Base-by-base conservation (phyloP, 192 early-diverging fungal genomes). In the Dispira simplex region DNA sequence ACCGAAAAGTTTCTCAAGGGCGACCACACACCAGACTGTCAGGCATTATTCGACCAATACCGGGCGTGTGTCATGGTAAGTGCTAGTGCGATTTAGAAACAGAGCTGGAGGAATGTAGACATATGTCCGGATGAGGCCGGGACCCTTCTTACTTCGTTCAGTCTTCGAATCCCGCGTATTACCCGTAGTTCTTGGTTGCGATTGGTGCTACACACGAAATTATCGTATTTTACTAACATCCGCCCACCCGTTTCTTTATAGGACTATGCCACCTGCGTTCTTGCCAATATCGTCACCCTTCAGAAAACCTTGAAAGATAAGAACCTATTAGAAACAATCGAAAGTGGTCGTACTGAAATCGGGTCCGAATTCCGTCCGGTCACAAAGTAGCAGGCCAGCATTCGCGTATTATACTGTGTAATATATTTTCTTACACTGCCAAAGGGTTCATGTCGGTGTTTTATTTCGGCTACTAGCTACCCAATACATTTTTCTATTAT, bases 1-100 rank as follows among this genome's bases (percentile, higher is more conserved):
- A 84, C 90, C 46, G 90, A 93, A 70, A 89, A 90, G 73, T 93
- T 92, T 65, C 72, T 97, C n/a, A 87, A 90, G 63, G 92, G 94
- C 39, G 83, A 89, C 48, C 79, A 78, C 14, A 75, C 79, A 2
- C 80, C 82, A 23, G 85, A 86, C 71, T 97, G 94, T 74, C 83
- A 88, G 49, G 84, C 86, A 59, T 65, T 92, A 13, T 93, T 97
- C 69, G 78, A 86, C 68, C 72, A 79, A 63, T 97, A 97, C 69
- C 80, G 81, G 66, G 82, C 77, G 9, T 95, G 94, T 66, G 79
- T 97, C 8, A 8, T 11, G 56, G 56, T 58, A 58, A 58, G 56
- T 28, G 13, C 8, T 9, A 26, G 26, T 32, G 9, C 11, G 16
- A 58, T 20, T 23, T 23, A 51, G 48, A 16, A 51, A 16, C 2